Base-by-base conservation (phyloP, 805 yeast species). In the Starmerella asiatica region DNA sequence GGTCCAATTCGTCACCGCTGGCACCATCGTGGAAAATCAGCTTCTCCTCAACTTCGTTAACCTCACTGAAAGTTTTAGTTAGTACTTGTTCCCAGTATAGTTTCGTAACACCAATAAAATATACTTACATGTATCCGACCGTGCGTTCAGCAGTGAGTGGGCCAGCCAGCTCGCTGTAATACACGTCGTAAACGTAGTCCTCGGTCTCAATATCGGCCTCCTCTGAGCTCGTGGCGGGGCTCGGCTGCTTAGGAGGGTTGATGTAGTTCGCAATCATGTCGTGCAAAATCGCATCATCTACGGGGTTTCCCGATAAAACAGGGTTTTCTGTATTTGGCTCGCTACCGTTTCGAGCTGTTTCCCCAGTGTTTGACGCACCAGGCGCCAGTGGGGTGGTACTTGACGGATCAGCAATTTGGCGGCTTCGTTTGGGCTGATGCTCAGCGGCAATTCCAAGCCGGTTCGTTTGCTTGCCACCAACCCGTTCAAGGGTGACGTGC, bases 181-280 rank as follows among this genome's bases (percentile, higher is more conserved):
- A 88, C 9, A 88, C 85, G 59, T 88, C 98, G 54, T 84, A 88
- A 16, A 88, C 97, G 50, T 83, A 88, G 32, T 82, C 94, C n/a
- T 70, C 62, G 3, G 60, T 60, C 34, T 56, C 65, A 12, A 47
- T 43, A 29, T 55, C 56, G 5, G 34, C 17, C 18, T 16, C 3
- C 12, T 15, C 15, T 3, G 14, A 15, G 4, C 9, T 9, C 14
- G 24, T 29, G 16, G 15, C 20, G 17, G 32, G 11, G 8, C 35
- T 17, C 31, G 21, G 27, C 8, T 16, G 23, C 21, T 40, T 35
- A n/a, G 38, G 24, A n/a, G 38, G 24, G 11, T 60, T 63, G 37
- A 80, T 61, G 44, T 75, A 75, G 9, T 74, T 73, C 38, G 69
- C 64, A 3, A 85, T 67, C 93, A 85, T 78, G 38, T 79, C 80